Evolutionary conservation across 2,329 filamentous ascomycete genomes (phyloP), one percentile per base, ranked within the genome.

Genomic region (Aspergillus nomiae): DNA sequence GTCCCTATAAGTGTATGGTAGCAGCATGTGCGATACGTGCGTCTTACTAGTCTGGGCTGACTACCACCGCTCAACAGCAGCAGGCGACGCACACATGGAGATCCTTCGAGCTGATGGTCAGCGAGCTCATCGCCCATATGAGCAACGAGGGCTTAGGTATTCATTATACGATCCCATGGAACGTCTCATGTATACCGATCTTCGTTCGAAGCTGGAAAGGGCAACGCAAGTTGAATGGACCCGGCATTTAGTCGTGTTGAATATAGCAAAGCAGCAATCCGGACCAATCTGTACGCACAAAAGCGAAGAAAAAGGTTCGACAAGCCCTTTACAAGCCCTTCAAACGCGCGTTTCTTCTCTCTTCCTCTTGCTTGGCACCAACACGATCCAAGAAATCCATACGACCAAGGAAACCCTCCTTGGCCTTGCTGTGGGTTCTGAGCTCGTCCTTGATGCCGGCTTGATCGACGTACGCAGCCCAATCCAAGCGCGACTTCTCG

Each of bases 401-500:
- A 54, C 86, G 82, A 19, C 82, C 84, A 69, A 88, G 75, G 74
- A 87, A 90, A 0, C 85, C 85, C 60, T 85, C 83, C 70, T 87
- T 88, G 12, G 86, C 86, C 72, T 86, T 87, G 65, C 85, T 86
- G 72, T 88, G 86, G 53, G 81, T 81, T 60, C 85, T 83, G 70
- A 90, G 73, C 73, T 90, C 87, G 62, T 88, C 86, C 61, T 84
- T 83, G 62, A 89, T 83, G 34, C 87, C 86, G 53, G 85, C 84
- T 59, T 84, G 77, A 70, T 88, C 85, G 46, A 90, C 87, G 70
- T 87, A 88, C 12, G 83, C 82, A 24, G 85, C 86, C 87, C 87
- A 90, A 69, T 90, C 87, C 70, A 89, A 77, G 59, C 86, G 83
- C 34, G 85, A 88, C 75, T 89, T 90, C 75, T 89, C 86, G 56